Conservation (phyloP, 495 filamentous ascomycete genomes). For the Acidomyces sp. region DNA sequence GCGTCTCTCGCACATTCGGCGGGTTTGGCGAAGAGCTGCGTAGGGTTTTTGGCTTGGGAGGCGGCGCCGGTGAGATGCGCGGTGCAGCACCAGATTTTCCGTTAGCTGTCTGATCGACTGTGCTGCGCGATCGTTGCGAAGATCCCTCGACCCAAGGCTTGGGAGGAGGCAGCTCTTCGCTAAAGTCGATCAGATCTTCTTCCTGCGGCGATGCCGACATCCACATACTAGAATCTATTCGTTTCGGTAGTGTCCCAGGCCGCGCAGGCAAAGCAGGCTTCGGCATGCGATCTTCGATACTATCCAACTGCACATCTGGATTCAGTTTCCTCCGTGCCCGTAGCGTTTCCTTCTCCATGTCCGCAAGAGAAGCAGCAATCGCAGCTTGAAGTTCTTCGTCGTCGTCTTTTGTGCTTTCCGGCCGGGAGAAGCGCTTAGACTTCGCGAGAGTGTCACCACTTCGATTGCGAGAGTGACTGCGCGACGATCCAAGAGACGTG, state of each 20-base stretch:
- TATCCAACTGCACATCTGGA: conserved; percentile 14
- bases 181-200: conserved; percentile 29
- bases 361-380: conserved; percentile 28
- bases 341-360: conserved; percentile 24
- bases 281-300: conserved; percentile 4
- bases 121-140: not conserved
- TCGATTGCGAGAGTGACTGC: conserved; percentile 12
- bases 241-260: conserved; percentile 10
- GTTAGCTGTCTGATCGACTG: not conserved
- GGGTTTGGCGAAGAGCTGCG: conserved; percentile 23
- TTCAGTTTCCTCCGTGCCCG: conserved; percentile 17
- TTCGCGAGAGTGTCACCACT: conserved; percentile 9
- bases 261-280: conserved; percentile 22
- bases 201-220: conserved; percentile 8
- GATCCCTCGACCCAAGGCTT: conserved; percentile 14
- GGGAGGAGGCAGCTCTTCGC: conserved; percentile 12
- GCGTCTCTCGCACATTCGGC: not conserved
- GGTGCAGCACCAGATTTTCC: conserved; percentile 1
- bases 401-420: conserved; percentile 20
- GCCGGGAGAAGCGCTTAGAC: conserved; percentile 15
- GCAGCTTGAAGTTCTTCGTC: conserved; percentile 29
- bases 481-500: conserved; percentile 27
- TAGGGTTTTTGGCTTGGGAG: conserved; percentile 26
- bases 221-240: conserved; percentile 1
- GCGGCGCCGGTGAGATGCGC: conserved; percentile 22